Conservation (phyloP, 345 rosid species). For the Brassica incana region DNA sequence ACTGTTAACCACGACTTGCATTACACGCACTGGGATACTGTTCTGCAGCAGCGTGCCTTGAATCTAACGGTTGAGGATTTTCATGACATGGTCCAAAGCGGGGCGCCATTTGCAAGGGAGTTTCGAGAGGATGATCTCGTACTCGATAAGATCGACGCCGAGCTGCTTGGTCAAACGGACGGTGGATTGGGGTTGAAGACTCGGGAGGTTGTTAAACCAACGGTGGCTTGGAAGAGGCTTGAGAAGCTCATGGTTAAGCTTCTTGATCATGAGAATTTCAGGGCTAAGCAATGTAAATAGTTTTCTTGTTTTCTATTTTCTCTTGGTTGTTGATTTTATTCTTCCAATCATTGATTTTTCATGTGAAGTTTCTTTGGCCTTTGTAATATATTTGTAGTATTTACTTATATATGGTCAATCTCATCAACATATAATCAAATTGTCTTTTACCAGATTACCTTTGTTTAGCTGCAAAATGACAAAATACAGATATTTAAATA, state of each 20-base stretch:
- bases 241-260: conserved; percentile 69
- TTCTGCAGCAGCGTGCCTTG: conserved; percentile 67
- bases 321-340: conserved; percentile 19
- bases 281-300: conserved; percentile 84
- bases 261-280: conserved; percentile 67
- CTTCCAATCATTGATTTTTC: not conserved
- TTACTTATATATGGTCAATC: not conserved
- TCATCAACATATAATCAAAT: not conserved
- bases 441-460: not conserved
- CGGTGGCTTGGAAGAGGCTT: conserved; percentile 59
- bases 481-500: not conserved
- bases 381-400: not conserved
- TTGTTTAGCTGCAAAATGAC: not conserved
- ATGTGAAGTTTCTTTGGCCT: not conserved
- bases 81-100: conserved; percentile 71
- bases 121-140: conserved; percentile 59
- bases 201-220: conserved; percentile 58
- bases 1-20: conserved; percentile 81
- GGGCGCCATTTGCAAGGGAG: conserved; percentile 85
- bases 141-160: conserved; percentile 63
- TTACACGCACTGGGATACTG: conserved; percentile 74
- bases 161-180: conserved; percentile 49
- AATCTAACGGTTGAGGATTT: conserved; percentile 59
- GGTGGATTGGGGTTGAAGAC: conserved; percentile 46
- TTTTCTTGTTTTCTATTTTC: not conserved